phyloP scores from a whole-genome alignment of 108 stramenopile species.

The Skeletonema potamos region DNA sequence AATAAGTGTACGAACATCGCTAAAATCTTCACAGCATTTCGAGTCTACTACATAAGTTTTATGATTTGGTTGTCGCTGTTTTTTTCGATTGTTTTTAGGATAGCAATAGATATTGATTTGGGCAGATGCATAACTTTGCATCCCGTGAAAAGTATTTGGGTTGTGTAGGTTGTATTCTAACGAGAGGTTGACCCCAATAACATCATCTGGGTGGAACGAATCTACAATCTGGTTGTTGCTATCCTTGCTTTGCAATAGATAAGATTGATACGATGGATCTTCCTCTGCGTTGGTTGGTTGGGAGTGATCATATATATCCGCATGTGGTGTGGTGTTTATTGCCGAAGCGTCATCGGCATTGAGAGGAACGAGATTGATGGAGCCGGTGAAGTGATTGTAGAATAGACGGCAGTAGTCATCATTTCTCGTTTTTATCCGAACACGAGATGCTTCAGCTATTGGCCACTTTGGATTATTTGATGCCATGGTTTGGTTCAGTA shows the following conservation, averaged over 20 bases:
- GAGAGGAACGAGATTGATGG: constrained; percentile 14
- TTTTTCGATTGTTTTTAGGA: constrained; percentile 34
- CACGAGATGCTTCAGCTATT: constrained; percentile 15
- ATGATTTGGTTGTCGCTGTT: constrained; percentile 32
- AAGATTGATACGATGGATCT: constrained; percentile 16
- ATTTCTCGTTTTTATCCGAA: not conserved
- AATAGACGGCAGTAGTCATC: constrained; percentile 18
- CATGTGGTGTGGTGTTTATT: not conserved
- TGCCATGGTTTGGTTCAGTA: not conserved
- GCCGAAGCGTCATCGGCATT: not conserved
- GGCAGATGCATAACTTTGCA: constrained; percentile 39
- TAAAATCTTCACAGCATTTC: constrained; percentile 63
- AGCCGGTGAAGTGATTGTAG: constrained; percentile 5
- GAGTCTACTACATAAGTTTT: constrained; percentile 54
- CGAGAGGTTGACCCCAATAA: constrained; percentile 37
- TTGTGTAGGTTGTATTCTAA: constrained; percentile 26
- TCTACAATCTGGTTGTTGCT: not conserved
- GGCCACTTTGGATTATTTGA: constrained; percentile 5
- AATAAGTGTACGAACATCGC: constrained; percentile 43
- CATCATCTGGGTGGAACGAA: constrained; percentile 25
- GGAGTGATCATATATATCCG: constrained; percentile 3
- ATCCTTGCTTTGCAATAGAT: constrained; percentile 8
- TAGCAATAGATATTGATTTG: constrained; percentile 59
- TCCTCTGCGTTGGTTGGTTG: not conserved
- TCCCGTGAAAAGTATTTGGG: constrained; percentile 19